Evolutionary conservation across 768 basidiomycete species (phyloP).

Genomic region (Favolaschia claudopus): DNA sequence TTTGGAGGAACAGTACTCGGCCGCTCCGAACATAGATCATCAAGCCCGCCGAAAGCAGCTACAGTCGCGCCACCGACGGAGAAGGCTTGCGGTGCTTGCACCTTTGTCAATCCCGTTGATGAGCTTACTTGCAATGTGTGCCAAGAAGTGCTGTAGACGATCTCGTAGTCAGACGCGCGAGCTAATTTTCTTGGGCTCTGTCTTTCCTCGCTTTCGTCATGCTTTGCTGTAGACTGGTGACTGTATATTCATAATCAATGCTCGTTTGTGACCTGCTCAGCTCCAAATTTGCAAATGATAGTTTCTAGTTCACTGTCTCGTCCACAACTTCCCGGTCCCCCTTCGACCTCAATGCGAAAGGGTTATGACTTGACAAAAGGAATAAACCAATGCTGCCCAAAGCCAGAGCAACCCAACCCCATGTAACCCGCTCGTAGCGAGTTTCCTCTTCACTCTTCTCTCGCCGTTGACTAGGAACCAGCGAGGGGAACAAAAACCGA

Average conservation of each 20-base stretch:
- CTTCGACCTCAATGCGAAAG: too few relatives aligned
- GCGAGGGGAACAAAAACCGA: constrained; percentile 47
- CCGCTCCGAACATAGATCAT: constrained; percentile 15
- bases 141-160: too few relatives aligned
- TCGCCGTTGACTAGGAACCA: constrained; percentile 29
- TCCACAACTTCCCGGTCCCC: too few relatives aligned
- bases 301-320: too few relatives aligned
- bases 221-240: too few relatives aligned
- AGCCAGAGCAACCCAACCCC: constrained; percentile 59
- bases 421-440: constrained; percentile 56
- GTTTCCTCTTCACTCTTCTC: constrained; percentile 50
- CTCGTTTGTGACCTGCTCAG: too few relatives aligned
- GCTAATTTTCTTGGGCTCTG: too few relatives aligned
- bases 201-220: too few relatives aligned
- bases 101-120: constrained; percentile 59
- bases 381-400: constrained; percentile 52
- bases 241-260: too few relatives aligned
- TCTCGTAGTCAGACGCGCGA: too few relatives aligned
- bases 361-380: too few relatives aligned
- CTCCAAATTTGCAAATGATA: too few relatives aligned
- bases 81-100: constrained; percentile 64
- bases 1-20: constrained; percentile 80
- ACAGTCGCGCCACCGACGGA: constrained; percentile 26
- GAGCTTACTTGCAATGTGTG: constrained; percentile 56
- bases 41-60: constrained; percentile 17